phyloP scores from a whole-genome alignment of 345 rosid genomes.

The Populus tremula region DNA sequence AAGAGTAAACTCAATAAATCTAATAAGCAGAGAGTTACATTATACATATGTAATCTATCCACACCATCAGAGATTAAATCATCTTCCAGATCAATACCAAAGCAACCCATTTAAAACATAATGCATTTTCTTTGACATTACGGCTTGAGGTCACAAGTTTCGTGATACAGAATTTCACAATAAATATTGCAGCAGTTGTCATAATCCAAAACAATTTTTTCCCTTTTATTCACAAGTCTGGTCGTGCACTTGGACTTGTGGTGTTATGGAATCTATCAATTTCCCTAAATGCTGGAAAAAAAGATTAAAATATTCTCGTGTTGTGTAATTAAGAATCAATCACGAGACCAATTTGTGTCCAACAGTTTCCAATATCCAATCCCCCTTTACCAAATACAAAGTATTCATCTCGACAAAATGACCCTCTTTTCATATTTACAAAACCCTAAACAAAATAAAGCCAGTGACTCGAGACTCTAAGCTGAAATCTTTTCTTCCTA shows the following conservation, averaged over 20 bases:
- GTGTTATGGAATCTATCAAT: not conserved
- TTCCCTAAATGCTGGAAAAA: not conserved
- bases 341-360: not conserved
- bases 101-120: not conserved
- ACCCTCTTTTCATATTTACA: not conserved
- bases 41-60: not conserved
- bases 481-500: not conserved
- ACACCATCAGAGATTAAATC: not conserved
- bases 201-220: not conserved
- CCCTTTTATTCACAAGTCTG: not conserved
- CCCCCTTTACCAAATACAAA: not conserved
- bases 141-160: not conserved
- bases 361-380: not conserved
- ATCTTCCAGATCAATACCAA: not conserved
- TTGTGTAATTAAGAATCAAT: not conserved
- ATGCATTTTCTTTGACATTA: not conserved
- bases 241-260: not conserved
- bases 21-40: not conserved
- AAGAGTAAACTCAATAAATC: not conserved
- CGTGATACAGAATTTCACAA: not conserved
- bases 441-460: not conserved
- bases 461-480: not conserved
- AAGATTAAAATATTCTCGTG: not conserved
- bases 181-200: not conserved
- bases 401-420: not conserved